A percentile compares a stretch with the other conserved stretches of the same genome.
Conservation (phyloP, 169 alveolate species). For the Cryptosporidium andersoni region DNA sequence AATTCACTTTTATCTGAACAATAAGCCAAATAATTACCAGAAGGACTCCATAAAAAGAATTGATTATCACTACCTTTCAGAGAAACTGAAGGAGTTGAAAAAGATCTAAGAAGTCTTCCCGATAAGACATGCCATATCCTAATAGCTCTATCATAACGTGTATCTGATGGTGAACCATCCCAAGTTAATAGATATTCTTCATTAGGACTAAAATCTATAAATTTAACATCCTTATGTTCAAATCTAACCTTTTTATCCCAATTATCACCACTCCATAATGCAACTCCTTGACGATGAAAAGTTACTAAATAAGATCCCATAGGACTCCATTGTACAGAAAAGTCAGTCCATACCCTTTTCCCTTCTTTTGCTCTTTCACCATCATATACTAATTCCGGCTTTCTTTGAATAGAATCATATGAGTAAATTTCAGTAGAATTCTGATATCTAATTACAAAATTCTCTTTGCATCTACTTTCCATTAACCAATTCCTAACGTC, state of each 20-base stretch:
- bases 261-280: slow-evolving; percentile 87
- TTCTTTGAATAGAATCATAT: slow-evolving; percentile 86
- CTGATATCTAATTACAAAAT: slow-evolving; percentile 86
- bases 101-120: slow-evolving; percentile 82
- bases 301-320: slow-evolving; percentile 89
- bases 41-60: slow-evolving; percentile 85
- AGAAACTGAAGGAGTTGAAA: slow-evolving; percentile 72
- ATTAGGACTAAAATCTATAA: slow-evolving; percentile 85
- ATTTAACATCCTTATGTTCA: slow-evolving; percentile 88
- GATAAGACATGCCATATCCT: slow-evolving; percentile 88
- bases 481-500: slow-evolving; percentile 86
- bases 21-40: slow-evolving; percentile 85
- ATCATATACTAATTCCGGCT: slow-evolving; percentile 82
- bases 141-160: slow-evolving; percentile 83
- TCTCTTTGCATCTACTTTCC: slow-evolving; percentile 85
- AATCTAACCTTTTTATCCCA: slow-evolving; percentile 84
- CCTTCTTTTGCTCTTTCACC: slow-evolving; percentile 88
- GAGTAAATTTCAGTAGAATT: slow-evolving; percentile 87
- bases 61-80: slow-evolving; percentile 76
- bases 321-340: slow-evolving; percentile 90
- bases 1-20: slow-evolving; percentile 76
- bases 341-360: slow-evolving; percentile 86
- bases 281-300: slow-evolving; percentile 88
- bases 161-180: slow-evolving; percentile 88
- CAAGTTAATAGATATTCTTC: slow-evolving; percentile 88